phyloP scores from a whole-genome alignment of 257 asterid genomes.

The Buddleja alternifolia region DNA sequence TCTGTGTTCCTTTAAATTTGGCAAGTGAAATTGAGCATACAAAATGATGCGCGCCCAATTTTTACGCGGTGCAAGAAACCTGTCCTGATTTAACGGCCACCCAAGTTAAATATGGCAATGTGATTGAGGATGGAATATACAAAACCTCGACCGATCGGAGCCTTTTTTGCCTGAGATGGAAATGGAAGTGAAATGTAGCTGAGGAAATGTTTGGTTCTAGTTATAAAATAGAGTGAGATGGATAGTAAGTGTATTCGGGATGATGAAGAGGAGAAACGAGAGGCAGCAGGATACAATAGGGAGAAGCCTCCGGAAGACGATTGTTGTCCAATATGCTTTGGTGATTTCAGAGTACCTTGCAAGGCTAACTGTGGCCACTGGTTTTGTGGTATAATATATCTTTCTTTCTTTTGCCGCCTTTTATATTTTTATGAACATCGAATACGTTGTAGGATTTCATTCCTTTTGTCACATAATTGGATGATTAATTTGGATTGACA shows the following conservation, averaged over 20 bases:
- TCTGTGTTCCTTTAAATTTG: too few species aligned
- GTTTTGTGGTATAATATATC: conserved; percentile 28
- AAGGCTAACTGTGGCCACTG: conserved; percentile 36
- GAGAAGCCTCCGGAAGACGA: conserved; percentile 33
- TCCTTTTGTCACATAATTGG: background rate
- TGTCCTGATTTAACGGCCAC: too few species aligned
- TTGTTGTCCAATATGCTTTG: conserved; percentile 35
- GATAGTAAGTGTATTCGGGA: too few species aligned
- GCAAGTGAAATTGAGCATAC: too few species aligned
- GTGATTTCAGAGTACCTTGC: conserved; percentile 33
- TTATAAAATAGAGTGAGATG: conserved; percentile 33
- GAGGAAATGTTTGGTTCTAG: too few species aligned
- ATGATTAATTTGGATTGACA: background rate
- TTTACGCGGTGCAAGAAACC: too few species aligned
- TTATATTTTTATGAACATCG: background rate
- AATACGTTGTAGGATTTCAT: background rate
- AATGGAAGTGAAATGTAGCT: background rate
- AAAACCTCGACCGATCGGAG: too few species aligned
- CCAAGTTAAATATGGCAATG: too few species aligned
- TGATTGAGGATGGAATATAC: too few species aligned
- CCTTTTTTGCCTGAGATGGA: too few species aligned
- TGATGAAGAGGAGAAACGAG: background rate
- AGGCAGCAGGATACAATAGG: conserved; percentile 17
- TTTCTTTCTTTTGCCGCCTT: background rate
- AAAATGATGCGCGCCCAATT: too few species aligned